These are phyloP conservation scores for Globisporangium echinulatum DNA, from an alignment of 352 stramenopile genomes.

Conservation along the genomic window DNA sequence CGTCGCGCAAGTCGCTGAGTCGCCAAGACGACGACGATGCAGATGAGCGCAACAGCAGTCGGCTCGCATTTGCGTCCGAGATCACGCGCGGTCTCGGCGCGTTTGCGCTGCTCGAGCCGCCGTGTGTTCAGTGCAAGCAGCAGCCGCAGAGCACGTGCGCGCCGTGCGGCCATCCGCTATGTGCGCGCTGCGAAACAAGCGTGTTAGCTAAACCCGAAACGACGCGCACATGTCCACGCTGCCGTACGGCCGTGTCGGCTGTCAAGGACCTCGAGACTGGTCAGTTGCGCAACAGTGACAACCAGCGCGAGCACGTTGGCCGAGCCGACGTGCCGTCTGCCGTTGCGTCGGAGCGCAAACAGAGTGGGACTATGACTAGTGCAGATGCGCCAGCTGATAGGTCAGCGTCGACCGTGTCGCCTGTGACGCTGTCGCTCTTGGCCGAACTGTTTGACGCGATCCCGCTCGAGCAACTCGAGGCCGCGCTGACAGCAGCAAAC, in stretches of 20 bases:
- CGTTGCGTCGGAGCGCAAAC: slow-evolving; percentile 22
- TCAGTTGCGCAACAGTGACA: slow-evolving; percentile 8
- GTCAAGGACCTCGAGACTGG: slow-evolving; percentile 3
- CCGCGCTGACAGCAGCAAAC: slow-evolving; percentile 32
- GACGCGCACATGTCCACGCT: slow-evolving; percentile 8
- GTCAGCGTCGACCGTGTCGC: slow-evolving; percentile 20
- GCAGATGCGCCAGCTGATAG: neutral
- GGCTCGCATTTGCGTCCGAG: slow-evolving; percentile 20
- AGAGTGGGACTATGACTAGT: slow-evolving; percentile 13
- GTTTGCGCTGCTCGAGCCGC: slow-evolving; percentile 22
- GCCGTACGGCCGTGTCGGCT: slow-evolving; percentile 5
- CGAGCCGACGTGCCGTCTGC: slow-evolving; percentile 24
- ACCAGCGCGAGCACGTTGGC: slow-evolving; percentile 20
- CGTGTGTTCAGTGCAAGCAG: slow-evolving; percentile 14
- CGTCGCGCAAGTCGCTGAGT: slow-evolving; percentile 23
- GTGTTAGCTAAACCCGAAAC: slow-evolving; percentile 3
- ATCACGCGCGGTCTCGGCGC: slow-evolving; percentile 26
- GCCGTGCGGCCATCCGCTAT: slow-evolving; percentile 18
- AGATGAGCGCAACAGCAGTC: neutral
- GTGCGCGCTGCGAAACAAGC: slow-evolving; percentile 5
- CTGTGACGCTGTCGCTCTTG: slow-evolving; percentile 53
- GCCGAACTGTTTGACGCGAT: slow-evolving; percentile 72
- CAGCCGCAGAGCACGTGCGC: slow-evolving; percentile 8
- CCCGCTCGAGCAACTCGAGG: slow-evolving; percentile 52
- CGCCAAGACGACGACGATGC: slow-evolving; percentile 13